Evolutionary conservation across 2,329 filamentous ascomycete species (phyloP).

Genomic region (Paracorniculantispora psalliotae): DNA sequence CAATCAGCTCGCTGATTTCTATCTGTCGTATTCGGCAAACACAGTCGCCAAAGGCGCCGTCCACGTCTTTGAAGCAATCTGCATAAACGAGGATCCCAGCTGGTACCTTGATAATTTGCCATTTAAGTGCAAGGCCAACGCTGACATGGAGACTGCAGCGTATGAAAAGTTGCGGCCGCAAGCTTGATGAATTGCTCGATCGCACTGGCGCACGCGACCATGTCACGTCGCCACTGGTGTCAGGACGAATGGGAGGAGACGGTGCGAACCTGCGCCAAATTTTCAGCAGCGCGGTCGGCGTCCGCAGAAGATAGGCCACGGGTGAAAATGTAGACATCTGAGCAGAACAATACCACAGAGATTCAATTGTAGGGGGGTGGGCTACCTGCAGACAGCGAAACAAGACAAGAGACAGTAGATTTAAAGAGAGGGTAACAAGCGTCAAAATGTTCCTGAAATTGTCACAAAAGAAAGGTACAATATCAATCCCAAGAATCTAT

Average conservation of each 20-base stretch:
- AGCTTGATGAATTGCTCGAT: neutral
- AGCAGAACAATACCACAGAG: too few species aligned
- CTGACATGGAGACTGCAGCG: neutral
- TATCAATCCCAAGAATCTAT: too few species aligned
- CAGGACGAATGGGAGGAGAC: neutral
- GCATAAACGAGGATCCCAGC: neutral
- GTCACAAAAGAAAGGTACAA: too few species aligned
- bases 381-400: too few species aligned
- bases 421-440: too few species aligned
- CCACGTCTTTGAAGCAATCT: slow-evolving; percentile 11
- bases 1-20: slow-evolving; percentile 19
- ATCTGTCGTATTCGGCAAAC: slow-evolving; percentile 17
- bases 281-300: neutral
- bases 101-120: neutral
- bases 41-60: slow-evolving; percentile 22
- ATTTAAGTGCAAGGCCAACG: neutral
- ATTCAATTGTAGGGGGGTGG: too few species aligned
- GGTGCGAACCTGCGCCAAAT: neutral
- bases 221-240: neutral
- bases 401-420: too few species aligned
- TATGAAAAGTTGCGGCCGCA: neutral
- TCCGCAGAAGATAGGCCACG: neutral
- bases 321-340: neutral
- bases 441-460: too few species aligned
- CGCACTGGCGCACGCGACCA: neutral